Conservation (phyloP, 2,329 filamentous ascomycete genomes). For the Monilinia laxa region DNA sequence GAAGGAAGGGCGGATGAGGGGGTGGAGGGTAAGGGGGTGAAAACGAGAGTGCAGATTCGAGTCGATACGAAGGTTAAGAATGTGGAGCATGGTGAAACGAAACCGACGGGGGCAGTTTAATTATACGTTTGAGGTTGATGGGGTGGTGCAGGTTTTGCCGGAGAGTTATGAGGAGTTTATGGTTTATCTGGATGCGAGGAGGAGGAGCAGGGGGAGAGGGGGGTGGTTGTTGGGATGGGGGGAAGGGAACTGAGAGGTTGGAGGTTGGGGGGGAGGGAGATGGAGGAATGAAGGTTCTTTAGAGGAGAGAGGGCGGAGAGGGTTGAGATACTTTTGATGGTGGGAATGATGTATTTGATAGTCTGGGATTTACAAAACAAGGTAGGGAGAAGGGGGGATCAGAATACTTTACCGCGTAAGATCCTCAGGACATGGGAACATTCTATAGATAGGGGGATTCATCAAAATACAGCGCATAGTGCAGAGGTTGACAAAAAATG, state of each 20-base stretch:
- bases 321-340: neutral
- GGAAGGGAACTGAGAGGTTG: slow-evolving; percentile 18
- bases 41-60: slow-evolving; percentile 64
- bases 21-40: slow-evolving; percentile 36
- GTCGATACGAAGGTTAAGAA: slow-evolving; percentile 68
- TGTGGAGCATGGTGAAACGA: slow-evolving; percentile 65
- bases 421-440: too few species aligned
- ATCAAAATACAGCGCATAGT: too few species aligned
- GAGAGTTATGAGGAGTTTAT: slow-evolving; percentile 43
- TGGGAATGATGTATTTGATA: too few species aligned
- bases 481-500: too few species aligned
- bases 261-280: neutral
- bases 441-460: too few species aligned
- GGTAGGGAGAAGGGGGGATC: too few species aligned
- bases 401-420: too few species aligned
- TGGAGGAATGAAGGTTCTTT: neutral
- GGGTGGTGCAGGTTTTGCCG: slow-evolving; percentile 65
- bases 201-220: slow-evolving; percentile 31
- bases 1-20: slow-evolving; percentile 28
- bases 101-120: slow-evolving; percentile 72
- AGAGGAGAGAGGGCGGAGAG: neutral
- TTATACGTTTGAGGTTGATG: slow-evolving; percentile 67
- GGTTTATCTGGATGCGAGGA: slow-evolving; percentile 43
- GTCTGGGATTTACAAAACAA: too few species aligned
- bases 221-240: slow-evolving; percentile 21